phyloP scores from a whole-genome alignment of 2,329 filamentous ascomycete species.

The Ampelomyces quisqualis region DNA sequence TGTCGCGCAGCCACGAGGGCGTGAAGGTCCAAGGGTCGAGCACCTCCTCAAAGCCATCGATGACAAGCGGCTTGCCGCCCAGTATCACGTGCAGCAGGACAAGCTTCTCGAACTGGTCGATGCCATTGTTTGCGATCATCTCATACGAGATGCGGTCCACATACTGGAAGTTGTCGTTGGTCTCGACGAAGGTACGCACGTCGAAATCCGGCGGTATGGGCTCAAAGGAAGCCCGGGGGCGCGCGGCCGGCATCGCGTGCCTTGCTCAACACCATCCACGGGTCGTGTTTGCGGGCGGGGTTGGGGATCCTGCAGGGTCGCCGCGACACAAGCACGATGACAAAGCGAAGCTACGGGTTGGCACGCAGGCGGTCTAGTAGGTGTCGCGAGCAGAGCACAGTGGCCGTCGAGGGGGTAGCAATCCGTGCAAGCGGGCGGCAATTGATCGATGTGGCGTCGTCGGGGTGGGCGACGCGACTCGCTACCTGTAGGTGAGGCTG shows the following conservation, averaged over 20 bases:
- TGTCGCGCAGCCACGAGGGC: constrained; percentile 73
- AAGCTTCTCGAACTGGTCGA: constrained; percentile 81
- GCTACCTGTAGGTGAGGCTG: constrained; percentile 2
- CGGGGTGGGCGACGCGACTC: neutral
- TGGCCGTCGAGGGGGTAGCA: too few relatives aligned
- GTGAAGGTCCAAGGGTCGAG: constrained; percentile 79
- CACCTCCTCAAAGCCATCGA: constrained; percentile 80
- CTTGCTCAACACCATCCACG: constrained; percentile 11
- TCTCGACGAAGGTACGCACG: constrained; percentile 71
- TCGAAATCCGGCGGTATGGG: constrained; percentile 86
- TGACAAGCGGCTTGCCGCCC: constrained; percentile 82
- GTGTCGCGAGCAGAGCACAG: too few relatives aligned
- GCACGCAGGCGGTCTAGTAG: too few relatives aligned
- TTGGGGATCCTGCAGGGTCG: neutral
- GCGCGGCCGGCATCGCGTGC: constrained; percentile 69
- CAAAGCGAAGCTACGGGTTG: neutral
- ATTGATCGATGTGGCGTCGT: neutral
- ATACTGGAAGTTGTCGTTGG: constrained; percentile 82
- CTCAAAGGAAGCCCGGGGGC: constrained; percentile 86
- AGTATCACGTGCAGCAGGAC: constrained; percentile 80
- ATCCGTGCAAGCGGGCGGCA: neutral
- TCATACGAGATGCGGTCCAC: constrained; percentile 76
- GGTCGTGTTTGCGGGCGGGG: constrained; percentile 3
- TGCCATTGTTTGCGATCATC: constrained; percentile 73
- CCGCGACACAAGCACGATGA: neutral